Conservation (phyloP, 768 basidiomycete genomes). For the Suillus placidus region DNA sequence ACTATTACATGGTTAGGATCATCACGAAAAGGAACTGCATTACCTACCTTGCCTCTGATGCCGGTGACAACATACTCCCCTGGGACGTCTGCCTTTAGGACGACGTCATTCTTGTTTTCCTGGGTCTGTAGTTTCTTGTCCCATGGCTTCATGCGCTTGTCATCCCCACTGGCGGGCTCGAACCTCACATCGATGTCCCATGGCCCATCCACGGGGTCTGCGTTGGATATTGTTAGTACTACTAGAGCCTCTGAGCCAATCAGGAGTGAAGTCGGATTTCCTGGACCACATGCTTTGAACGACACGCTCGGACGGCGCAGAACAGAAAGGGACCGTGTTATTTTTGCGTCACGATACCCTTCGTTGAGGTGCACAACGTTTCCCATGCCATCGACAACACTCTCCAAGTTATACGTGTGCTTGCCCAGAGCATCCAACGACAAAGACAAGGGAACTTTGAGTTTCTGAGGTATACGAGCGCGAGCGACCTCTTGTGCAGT, state of each 20-base stretch:
- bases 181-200: constrained; percentile 70
- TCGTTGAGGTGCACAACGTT: constrained; percentile 62
- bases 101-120: constrained; percentile 44
- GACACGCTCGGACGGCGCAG: constrained; percentile 71
- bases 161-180: constrained; percentile 47
- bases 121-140: constrained; percentile 60
- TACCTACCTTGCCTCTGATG: constrained; percentile 66
- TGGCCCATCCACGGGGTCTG: constrained; percentile 65
- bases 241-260: constrained; percentile 68
- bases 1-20: constrained; percentile 36
- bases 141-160: constrained; percentile 59
- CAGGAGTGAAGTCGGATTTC: constrained; percentile 67
- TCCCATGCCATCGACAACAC: constrained; percentile 80
- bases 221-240: constrained; percentile 51
- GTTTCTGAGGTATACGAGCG: constrained; percentile 48
- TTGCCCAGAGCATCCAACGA: constrained; percentile 64
- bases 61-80: constrained; percentile 78
- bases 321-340: constrained; percentile 65
- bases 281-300: constrained; percentile 76
- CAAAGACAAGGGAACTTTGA: constrained; percentile 70
- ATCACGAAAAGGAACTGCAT: background rate
- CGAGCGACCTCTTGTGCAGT: constrained; percentile 29
- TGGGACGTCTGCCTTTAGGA: constrained; percentile 56
- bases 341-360: constrained; percentile 44
- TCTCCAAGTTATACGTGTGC: constrained; percentile 76